phyloP scores from a whole-genome alignment of 2,329 filamentous ascomycete genomes.

The Ascochyta koolunga region DNA sequence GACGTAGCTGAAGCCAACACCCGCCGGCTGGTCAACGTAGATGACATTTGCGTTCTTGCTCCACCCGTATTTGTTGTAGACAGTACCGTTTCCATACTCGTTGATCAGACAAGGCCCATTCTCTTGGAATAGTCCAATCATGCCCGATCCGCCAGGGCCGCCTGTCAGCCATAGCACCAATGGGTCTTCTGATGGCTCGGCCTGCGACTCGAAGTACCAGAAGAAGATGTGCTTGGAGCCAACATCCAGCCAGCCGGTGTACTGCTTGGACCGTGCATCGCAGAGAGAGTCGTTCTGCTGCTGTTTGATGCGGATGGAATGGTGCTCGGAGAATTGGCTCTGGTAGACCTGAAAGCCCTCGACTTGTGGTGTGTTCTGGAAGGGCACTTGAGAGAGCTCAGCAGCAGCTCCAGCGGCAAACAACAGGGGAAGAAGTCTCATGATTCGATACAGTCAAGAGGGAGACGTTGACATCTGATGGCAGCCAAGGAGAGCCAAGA shows the following conservation, averaged over 20 bases:
- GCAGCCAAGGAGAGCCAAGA: neutral
- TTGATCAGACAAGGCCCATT: constrained; percentile 49
- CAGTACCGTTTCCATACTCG: constrained; percentile 45
- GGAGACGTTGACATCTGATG: too few species aligned
- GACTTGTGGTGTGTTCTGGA: constrained; percentile 36
- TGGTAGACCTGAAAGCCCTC: constrained; percentile 41
- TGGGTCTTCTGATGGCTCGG: constrained; percentile 45
- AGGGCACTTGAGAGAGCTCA: constrained; percentile 35
- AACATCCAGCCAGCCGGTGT: constrained; percentile 47
- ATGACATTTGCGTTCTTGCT: constrained; percentile 46
- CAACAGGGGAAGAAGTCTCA: constrained; percentile 3
- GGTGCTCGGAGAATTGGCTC: constrained; percentile 39
- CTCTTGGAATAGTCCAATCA: constrained; percentile 48
- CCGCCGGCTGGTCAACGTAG: constrained; percentile 49
- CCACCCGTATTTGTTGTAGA: constrained; percentile 50
- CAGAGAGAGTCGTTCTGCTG: constrained; percentile 43
- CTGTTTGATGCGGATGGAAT: constrained; percentile 44
- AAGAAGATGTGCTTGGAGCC: constrained; percentile 54
- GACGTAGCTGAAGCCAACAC: constrained; percentile 49
- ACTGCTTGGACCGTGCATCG: constrained; percentile 43
- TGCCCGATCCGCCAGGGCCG: constrained; percentile 45
- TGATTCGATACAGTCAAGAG: neutral
- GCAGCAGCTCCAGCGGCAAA: constrained; percentile 11
- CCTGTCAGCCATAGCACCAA: constrained; percentile 52
- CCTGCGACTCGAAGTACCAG: constrained; percentile 53